Evolutionary conservation across 805 yeast genomes (phyloP), one percentile per base, ranked within the genome.

Genomic region (Myxozyma lipomycoides): DNA sequence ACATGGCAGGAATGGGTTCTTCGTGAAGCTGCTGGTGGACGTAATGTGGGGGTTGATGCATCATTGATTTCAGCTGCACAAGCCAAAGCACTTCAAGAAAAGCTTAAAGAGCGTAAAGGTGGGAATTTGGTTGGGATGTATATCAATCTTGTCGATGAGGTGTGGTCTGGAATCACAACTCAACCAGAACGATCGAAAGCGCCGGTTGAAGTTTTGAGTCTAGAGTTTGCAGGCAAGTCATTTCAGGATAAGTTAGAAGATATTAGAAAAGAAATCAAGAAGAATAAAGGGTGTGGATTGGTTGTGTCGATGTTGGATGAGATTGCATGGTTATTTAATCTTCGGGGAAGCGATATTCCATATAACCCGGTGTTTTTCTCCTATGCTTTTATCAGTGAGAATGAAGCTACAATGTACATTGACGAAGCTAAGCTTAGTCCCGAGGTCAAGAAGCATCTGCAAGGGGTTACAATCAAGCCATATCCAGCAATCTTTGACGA

Each of bases 311-410:
- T 89, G 1, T 69, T 90, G 46, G 97, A 91, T 70, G 96, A 90
- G 60, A 79, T 89, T 55, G 93, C 95, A 5, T 90, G 96, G 96
- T 69, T 89, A 39, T 77, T 89, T 64, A 91, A 91, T 64, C 70
- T 91, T 49, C 79, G 98, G 57, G 86, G 90, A 3, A 78, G 76
- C 21, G 98, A 91, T 65, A 83, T 91, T 51, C 83, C 82, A 3
- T 91, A 77, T 64, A 83, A 84, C 62, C 97, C 98, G 0, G 91
- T 89, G 1, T 93, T 91, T 65, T 88, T 81, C 68, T 73, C 90
- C 6, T 85, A 82, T 61, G 71, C 79, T 1, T 66, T 83, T 9
- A 72, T 83, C 26, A 69, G 77, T 17, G 59, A 62, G 2, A 41
- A 48, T 21, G 41, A 46, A 2, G 77, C 81, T 1, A 62, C 64